Evolutionary conservation across 2,329 filamentous ascomycete species (phyloP).

Genomic region (Fusarium austroafricanum): DNA sequence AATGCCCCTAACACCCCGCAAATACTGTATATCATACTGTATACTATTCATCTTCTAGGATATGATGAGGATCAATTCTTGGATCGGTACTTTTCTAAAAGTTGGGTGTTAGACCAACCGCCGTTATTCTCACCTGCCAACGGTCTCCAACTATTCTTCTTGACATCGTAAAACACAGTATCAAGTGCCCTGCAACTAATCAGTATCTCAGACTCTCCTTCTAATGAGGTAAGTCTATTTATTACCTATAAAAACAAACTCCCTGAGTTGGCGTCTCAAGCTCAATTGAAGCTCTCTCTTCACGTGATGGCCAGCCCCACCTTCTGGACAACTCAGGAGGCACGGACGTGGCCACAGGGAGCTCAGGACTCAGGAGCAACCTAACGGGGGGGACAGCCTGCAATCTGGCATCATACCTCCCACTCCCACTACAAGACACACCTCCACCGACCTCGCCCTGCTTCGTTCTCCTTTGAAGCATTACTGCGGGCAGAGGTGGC

Average conservation of each 20-base stretch:
- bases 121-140: neutral
- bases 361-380: slow-evolving; percentile 50
- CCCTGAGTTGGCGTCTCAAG: too few species aligned
- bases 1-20: too few species aligned
- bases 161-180: too few species aligned
- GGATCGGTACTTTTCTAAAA: too few species aligned
- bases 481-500: slow-evolving; percentile 49
- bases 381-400: slow-evolving; percentile 49
- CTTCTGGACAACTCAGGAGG: slow-evolving; percentile 42
- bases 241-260: too few species aligned
- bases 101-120: too few species aligned
- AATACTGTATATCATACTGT: neutral
- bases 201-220: neutral
- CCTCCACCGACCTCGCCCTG: slow-evolving; percentile 42
- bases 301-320: slow-evolving; percentile 46
- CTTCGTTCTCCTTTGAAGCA: slow-evolving; percentile 42
- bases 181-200: too few species aligned
- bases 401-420: slow-evolving; percentile 60
- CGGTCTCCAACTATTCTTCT: too few species aligned
- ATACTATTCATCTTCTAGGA: too few species aligned
- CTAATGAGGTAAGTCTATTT: neutral
- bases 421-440: slow-evolving; percentile 44
- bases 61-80: too few species aligned
- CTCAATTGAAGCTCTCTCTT: slow-evolving; percentile 27
- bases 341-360: slow-evolving; percentile 47